Conservation (phyloP, 2,329 filamentous ascomycete genomes). For the Sporothrix curviconia region DNA sequence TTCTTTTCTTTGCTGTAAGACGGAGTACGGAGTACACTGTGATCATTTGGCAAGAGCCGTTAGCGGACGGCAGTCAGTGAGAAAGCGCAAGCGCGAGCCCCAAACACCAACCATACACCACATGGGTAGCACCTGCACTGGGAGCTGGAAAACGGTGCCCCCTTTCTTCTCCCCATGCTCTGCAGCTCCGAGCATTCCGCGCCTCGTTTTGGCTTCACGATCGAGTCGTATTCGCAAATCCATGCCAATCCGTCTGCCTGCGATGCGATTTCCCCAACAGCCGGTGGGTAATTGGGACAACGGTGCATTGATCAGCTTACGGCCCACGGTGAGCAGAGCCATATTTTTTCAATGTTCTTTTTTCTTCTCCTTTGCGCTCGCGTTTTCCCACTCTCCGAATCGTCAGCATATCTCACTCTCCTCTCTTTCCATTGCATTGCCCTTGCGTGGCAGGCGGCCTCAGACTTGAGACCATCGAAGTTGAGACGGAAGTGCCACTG, state of each 20-base stretch:
- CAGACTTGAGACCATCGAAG: conserved; percentile 3
- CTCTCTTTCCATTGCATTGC: not conserved
- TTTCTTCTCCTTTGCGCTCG: not conserved
- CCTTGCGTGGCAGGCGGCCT: conserved; percentile 3
- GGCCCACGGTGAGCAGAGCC: too few relatives aligned
- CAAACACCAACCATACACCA: not conserved
- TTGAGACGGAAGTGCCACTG: conserved; percentile 5
- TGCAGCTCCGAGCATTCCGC: not conserved
- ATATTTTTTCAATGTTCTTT: not conserved
- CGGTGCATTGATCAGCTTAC: too few relatives aligned
- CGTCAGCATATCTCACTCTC: too few relatives aligned
- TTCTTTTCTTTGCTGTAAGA: too few relatives aligned
- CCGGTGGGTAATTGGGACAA: too few relatives aligned
- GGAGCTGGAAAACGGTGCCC: too few relatives aligned
- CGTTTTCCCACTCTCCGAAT: too few relatives aligned
- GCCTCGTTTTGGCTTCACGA: not conserved
- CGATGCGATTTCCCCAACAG: too few relatives aligned
- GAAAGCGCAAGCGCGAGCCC: not conserved
- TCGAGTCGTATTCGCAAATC: not conserved
- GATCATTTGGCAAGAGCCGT: not conserved
- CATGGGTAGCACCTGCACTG: not conserved
- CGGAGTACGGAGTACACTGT: too few relatives aligned
- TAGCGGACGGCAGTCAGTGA: not conserved
- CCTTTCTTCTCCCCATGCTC: too few relatives aligned
- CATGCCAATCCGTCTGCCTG: not conserved